Conservation (phyloP, 352 stramenopile genomes). For the Stephanocyclus meneghinianus region DNA sequence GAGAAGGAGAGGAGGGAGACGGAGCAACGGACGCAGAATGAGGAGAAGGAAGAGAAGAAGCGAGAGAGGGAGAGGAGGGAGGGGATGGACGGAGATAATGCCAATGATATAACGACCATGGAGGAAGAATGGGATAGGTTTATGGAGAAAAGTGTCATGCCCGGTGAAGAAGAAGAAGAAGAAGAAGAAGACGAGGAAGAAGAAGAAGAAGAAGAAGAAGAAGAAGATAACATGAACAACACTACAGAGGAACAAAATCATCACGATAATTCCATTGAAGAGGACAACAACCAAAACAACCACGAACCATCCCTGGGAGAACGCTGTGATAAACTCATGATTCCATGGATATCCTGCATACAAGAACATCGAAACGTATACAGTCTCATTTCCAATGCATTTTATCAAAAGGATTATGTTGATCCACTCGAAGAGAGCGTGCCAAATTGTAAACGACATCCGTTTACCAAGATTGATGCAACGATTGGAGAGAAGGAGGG, state of each 20-base stretch:
- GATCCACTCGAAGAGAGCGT: slow-evolving; percentile 49
- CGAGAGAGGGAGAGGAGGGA: neutral
- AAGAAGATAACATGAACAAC: too few relatives aligned
- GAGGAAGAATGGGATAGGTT: slow-evolving; percentile 53
- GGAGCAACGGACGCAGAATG: neutral
- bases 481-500: slow-evolving; percentile 15
- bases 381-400: slow-evolving; percentile 66
- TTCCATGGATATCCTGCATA: slow-evolving; percentile 68
- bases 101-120: slow-evolving; percentile 1
- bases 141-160: slow-evolving; percentile 44
- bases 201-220: slow-evolving; percentile 25
- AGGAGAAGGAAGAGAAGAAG: slow-evolving; percentile 20
- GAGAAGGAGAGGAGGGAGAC: slow-evolving; percentile 44
- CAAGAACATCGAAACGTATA: slow-evolving; percentile 67
- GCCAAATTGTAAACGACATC: slow-evolving; percentile 13
- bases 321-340: slow-evolving; percentile 52
- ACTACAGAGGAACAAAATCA: too few relatives aligned
- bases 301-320: slow-evolving; percentile 36
- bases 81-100: neutral
- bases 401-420: slow-evolving; percentile 64
- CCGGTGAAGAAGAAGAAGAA: slow-evolving; percentile 45
- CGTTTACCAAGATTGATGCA: slow-evolving; percentile 20
- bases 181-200: slow-evolving; percentile 32
- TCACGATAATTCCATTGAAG: neutral
- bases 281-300: slow-evolving; percentile 7